A percentile compares a stretch with the other conserved stretches of the same genome.
Evolutionary conservation across 768 basidiomycete genomes (phyloP).

Genomic region (Suillus sp.): DNA sequence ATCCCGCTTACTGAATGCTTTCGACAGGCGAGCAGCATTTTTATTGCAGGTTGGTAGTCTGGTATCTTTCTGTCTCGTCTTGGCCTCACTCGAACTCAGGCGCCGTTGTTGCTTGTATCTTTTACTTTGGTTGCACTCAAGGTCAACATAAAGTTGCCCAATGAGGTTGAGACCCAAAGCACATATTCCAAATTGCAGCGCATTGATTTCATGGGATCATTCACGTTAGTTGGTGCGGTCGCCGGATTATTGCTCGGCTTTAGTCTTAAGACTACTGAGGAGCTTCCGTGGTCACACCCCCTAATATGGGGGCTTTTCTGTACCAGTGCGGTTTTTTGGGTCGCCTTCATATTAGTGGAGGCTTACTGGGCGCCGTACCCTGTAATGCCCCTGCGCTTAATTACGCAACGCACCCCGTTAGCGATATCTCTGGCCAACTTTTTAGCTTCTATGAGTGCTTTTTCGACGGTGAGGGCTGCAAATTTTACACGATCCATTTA

Average conservation of each 20-base stretch:
- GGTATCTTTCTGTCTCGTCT: constrained; percentile 13
- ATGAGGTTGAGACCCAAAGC: constrained; percentile 59
- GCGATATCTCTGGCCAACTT: constrained; percentile 82
- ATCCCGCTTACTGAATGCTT: constrained; percentile 15
- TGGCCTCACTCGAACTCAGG: constrained; percentile 41
- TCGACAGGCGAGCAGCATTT: constrained; percentile 79
- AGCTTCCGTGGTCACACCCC: constrained; percentile 75
- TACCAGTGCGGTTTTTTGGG: constrained; percentile 53
- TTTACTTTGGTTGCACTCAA: constrained; percentile 71
- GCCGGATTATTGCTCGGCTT: constrained; percentile 76
- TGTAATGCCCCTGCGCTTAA: constrained; percentile 84
- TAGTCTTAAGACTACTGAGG: constrained; percentile 77
- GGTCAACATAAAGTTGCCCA: constrained; percentile 77
- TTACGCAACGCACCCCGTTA: constrained; percentile 77
- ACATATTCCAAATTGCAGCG: constrained; percentile 67
- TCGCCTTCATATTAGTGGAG: constrained; percentile 78
- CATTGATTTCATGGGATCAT: constrained; percentile 83
- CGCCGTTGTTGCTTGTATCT: constrained; percentile 76
- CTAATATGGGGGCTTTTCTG: constrained; percentile 67
- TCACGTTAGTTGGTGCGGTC: constrained; percentile 73
- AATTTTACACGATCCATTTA: constrained; percentile 1
- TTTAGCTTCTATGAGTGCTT: constrained; percentile 73
- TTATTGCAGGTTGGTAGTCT: constrained; percentile 66
- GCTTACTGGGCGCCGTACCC: constrained; percentile 78
- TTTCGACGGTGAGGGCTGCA: constrained; percentile 62